phyloP scores from a whole-genome alignment of 148 eudicot genomes.

The Linanthus parryae region DNA sequence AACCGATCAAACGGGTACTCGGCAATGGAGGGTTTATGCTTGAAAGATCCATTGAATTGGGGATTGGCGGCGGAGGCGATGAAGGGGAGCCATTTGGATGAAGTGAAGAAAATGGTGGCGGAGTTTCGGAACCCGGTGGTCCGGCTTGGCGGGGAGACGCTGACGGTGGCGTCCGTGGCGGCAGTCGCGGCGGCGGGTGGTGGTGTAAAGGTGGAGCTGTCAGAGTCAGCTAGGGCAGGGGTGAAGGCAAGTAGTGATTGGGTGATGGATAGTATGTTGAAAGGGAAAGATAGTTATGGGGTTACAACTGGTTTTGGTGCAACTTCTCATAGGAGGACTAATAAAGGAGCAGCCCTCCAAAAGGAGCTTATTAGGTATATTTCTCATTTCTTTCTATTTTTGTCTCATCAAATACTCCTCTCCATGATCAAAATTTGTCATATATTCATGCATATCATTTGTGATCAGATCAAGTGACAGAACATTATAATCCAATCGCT shows the following conservation, averaged over 20 bases:
- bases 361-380: constrained; percentile 20
- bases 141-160: constrained; percentile 12
- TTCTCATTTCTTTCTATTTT: background rate
- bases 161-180: constrained; percentile 21
- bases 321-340: constrained; percentile 24
- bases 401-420: too few species aligned
- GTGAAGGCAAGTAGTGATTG: constrained; percentile 22
- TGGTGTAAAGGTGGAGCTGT: constrained; percentile 15
- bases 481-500: too few species aligned
- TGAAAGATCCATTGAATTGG: constrained; percentile 23
- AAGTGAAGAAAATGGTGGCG: constrained; percentile 23
- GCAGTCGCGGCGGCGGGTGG: constrained; percentile 14
- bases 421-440: too few species aligned
- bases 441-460: too few species aligned
- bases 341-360: constrained; percentile 17
- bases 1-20: too few species aligned
- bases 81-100: constrained; percentile 23
- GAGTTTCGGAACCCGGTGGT: constrained; percentile 17
- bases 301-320: constrained; percentile 35
- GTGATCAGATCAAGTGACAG: too few species aligned
- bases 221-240: constrained; percentile 12
- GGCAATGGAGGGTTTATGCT: background rate
- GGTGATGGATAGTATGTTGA: constrained; percentile 43
- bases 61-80: constrained; percentile 13
- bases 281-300: constrained; percentile 82